Percentiles rank a stretch among this genome's conserved stretches.
Conservation (phyloP, 1,284 basidiomycete species). For the Erythrobasidium hasegawianum region DNA sequence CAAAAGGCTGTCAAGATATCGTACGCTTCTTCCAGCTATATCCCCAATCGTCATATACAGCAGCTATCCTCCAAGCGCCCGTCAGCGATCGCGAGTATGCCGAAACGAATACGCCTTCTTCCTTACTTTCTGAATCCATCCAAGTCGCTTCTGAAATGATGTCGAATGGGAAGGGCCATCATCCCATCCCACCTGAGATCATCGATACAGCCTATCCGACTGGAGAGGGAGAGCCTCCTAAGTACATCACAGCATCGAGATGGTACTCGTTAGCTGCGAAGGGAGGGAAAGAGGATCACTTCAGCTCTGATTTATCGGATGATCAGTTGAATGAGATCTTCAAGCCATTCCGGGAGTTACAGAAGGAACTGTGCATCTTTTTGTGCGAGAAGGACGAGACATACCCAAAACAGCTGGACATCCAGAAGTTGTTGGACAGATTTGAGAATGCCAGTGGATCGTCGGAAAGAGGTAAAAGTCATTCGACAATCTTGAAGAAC, state of each 20-base stretch:
- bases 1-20: conserved; percentile 31
- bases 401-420: not conserved
- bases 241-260: conserved; percentile 14
- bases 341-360: not conserved
- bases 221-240: conserved; percentile 9
- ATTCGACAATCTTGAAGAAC: not conserved
- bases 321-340: conserved; percentile 4
- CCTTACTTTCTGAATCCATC: conserved; percentile 1
- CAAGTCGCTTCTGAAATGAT: conserved; percentile 8
- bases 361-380: conserved; percentile 6
- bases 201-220: conserved; percentile 9
- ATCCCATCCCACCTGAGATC: conserved; percentile 11
- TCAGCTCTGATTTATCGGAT: conserved; percentile 24
- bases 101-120: not conserved
- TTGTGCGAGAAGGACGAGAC: conserved; percentile 23
- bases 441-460: conserved; percentile 2
- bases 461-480: not conserved
- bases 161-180: conserved; percentile 11
- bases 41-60: conserved; percentile 1
- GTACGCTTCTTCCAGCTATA: conserved; percentile 31
- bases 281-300: conserved; percentile 29
- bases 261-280: conserved; percentile 17
- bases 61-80: conserved; percentile 23
- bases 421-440: not conserved
- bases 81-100: conserved; percentile 31